phyloP scores from a whole-genome alignment of 73 alveolate genomes.

The Tetrahymena elliotti region DNA sequence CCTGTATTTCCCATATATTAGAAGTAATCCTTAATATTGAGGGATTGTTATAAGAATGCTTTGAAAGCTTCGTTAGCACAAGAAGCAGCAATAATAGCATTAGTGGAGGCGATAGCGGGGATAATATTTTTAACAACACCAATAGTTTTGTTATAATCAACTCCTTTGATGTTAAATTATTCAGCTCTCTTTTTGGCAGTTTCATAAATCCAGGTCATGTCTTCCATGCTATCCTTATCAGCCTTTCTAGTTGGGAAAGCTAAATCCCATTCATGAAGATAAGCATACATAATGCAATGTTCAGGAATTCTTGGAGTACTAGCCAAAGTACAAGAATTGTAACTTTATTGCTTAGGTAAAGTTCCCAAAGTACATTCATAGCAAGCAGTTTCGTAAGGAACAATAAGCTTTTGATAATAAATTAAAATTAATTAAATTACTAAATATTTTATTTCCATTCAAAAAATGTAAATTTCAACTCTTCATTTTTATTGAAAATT shows the following conservation, averaged over 20 bases:
- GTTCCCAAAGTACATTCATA: slow-evolving; percentile 75
- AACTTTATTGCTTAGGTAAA: slow-evolving; percentile 63
- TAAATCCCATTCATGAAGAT: slow-evolving; percentile 76
- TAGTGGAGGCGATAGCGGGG: slow-evolving; percentile 99
- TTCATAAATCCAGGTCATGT: slow-evolving; percentile 98
- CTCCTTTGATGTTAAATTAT: slow-evolving; percentile 93
- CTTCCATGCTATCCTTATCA: slow-evolving; percentile 94
- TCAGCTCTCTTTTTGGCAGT: slow-evolving; percentile 96
- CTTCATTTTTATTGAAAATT: no score
- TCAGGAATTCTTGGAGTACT: slow-evolving; percentile 99
- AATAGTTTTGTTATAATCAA: slow-evolving; percentile 91
- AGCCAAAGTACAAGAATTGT: slow-evolving; percentile 99
- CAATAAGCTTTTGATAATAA: neutral
- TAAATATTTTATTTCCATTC: no score
- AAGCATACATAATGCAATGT: slow-evolving; percentile 94
- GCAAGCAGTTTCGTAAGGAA: slow-evolving; percentile 72
- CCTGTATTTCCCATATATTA: slow-evolving; percentile 94
- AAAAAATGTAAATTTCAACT: no score
- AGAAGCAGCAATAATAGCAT: slow-evolving; percentile 96
- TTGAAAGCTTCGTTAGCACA: slow-evolving; percentile 96
- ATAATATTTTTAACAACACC: slow-evolving; percentile 95
- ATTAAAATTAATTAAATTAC: neutral
- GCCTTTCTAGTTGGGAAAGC: slow-evolving; percentile 64
- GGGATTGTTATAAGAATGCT: slow-evolving; percentile 65
- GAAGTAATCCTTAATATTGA: slow-evolving; percentile 75